Evolutionary conservation across 768 basidiomycete genomes (phyloP).

Genomic region (Terana coerulea): DNA sequence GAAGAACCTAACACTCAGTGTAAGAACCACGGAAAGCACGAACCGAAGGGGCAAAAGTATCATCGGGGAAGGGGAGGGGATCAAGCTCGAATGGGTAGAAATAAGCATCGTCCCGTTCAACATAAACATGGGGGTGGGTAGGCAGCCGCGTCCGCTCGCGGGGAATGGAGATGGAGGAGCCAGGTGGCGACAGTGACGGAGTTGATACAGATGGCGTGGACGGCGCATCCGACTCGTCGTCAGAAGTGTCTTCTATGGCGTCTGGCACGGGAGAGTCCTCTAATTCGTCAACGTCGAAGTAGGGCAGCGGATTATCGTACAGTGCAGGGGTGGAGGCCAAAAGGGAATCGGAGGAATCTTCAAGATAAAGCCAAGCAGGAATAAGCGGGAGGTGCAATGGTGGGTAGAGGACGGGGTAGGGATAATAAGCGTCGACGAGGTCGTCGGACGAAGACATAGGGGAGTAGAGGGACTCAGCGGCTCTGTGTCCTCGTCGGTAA

Average conservation of each 20-base stretch:
- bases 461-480: slow-evolving; percentile 60
- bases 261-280: slow-evolving; percentile 73
- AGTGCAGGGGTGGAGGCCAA: slow-evolving; percentile 28
- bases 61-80: slow-evolving; percentile 64
- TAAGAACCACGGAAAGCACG: slow-evolving; percentile 36
- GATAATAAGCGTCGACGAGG: slow-evolving; percentile 44
- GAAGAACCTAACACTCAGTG: slow-evolving; percentile 55
- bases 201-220: slow-evolving; percentile 62
- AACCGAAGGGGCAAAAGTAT: slow-evolving; percentile 32
- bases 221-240: slow-evolving; percentile 76
- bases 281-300: slow-evolving; percentile 56
- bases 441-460: slow-evolving; percentile 80
- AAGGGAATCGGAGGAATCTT: slow-evolving; percentile 41
- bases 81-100: slow-evolving; percentile 68
- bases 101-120: slow-evolving; percentile 54
- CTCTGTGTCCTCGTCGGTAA: slow-evolving; percentile 61
- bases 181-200: slow-evolving; percentile 48
- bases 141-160: slow-evolving; percentile 47
- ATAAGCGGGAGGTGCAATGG: slow-evolving; percentile 55
- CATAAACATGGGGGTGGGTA: slow-evolving; percentile 52
- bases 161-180: slow-evolving; percentile 49
- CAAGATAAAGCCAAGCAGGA: slow-evolving; percentile 44
- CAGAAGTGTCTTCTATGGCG: slow-evolving; percentile 80
- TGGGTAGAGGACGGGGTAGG: slow-evolving; percentile 67
- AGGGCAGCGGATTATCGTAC: slow-evolving; percentile 59